Evolutionary conservation across 2,329 filamentous ascomycete genomes (phyloP).

Genomic region (Aureobasidium sp.): DNA sequence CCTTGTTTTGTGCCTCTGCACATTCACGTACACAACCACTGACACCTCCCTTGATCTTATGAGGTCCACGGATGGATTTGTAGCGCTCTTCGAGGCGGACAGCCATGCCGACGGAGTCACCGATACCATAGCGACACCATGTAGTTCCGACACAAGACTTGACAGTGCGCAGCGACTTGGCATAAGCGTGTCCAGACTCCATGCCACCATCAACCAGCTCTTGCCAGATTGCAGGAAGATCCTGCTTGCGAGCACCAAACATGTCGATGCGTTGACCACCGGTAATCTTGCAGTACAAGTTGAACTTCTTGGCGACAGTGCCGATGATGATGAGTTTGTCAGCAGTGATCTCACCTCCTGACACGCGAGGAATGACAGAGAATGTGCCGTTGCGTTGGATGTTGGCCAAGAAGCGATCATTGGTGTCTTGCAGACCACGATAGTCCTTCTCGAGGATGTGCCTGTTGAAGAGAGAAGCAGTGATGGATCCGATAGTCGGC

Average conservation of each 20-base stretch:
- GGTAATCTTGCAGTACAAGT: constrained; percentile 85
- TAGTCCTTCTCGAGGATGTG: constrained; percentile 67
- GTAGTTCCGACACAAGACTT: constrained; percentile 89
- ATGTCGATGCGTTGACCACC: constrained; percentile 88
- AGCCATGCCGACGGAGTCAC: constrained; percentile 86
- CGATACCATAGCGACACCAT: constrained; percentile 85
- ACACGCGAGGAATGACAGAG: constrained; percentile 75
- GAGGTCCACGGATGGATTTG: constrained; percentile 80
- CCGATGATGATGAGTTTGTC: constrained; percentile 80
- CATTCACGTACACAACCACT: constrained; percentile 90
- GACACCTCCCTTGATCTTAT: constrained; percentile 88
- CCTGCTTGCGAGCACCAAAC: constrained; percentile 85
- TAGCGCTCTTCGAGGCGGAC: constrained; percentile 83
- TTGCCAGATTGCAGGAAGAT: constrained; percentile 75
- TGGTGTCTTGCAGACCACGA: constrained; percentile 80
- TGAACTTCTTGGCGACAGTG: constrained; percentile 74
- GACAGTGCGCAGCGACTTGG: constrained; percentile 79
- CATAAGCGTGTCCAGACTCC: constrained; percentile 87
- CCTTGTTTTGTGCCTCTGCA: constrained; percentile 86
- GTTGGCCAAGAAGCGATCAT: constrained; percentile 80
- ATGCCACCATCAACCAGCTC: constrained; percentile 75
- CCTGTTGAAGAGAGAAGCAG: constrained; percentile 74
- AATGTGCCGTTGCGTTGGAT: constrained; percentile 90
- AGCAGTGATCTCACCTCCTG: constrained; percentile 80
- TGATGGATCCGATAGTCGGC: constrained; percentile 71